Evolutionary conservation across 1,284 basidiomycete genomes (phyloP).

Genomic region (Malassezia psittaci): DNA sequence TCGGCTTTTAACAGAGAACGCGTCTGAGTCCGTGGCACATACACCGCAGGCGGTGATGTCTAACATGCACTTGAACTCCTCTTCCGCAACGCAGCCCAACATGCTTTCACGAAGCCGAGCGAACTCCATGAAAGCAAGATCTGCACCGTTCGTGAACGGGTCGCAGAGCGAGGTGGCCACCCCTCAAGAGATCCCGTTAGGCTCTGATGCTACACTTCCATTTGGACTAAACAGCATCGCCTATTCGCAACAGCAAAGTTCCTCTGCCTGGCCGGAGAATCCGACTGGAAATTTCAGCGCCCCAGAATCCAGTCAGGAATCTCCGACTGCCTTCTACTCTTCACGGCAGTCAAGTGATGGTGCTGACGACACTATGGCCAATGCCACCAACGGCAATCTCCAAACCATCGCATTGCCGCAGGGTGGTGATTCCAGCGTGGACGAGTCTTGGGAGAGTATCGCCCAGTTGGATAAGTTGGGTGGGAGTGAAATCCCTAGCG

Average conservation of each 20-base stretch:
- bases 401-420: background rate
- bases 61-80: background rate
- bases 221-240: background rate
- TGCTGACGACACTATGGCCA: background rate
- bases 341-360: background rate
- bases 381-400: background rate
- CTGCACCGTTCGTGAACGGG: background rate
- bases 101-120: background rate
- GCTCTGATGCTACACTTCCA: background rate
- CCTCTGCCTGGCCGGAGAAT: no score
- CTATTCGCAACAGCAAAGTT: no score
- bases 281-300: no score
- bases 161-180: no score
- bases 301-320: no score
- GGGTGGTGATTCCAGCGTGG: background rate
- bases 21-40: background rate
- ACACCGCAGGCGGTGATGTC: background rate
- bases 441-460: slow-evolving; percentile 12
- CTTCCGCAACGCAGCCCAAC: background rate
- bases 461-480: background rate
- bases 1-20: background rate
- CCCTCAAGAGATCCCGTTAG: no score
- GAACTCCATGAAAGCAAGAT: background rate
- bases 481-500: slow-evolving; percentile 42
- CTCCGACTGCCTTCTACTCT: no score